Evolutionary conservation across 2,329 filamentous ascomycete species (phyloP).

Genomic region (Fusarium chaquense): DNA sequence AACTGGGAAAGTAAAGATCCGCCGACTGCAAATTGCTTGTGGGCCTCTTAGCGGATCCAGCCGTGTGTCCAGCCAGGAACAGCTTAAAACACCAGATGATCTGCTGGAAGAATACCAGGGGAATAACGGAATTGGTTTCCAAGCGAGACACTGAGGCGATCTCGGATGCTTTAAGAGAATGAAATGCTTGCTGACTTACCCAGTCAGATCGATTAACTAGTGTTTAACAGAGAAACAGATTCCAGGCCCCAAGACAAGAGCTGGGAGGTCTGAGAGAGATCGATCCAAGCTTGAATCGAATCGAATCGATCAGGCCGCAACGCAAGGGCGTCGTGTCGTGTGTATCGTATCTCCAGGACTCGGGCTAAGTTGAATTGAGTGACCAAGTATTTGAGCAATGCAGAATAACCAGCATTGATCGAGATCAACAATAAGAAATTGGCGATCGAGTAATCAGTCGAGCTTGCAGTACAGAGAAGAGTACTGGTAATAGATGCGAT

Average conservation of each 20-base stretch:
- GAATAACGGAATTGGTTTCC: constrained; percentile 10
- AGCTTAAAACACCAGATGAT: constrained; percentile 36
- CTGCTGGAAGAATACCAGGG: constrained; percentile 2
- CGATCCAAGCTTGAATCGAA: constrained; percentile 34
- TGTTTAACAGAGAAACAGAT: constrained; percentile 13
- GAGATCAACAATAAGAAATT: background rate
- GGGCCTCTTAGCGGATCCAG: constrained; percentile 40
- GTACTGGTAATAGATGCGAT: background rate
- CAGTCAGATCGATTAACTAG: constrained; percentile 7
- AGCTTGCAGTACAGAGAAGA: background rate
- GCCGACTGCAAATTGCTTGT: constrained; percentile 47
- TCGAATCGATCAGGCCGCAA: constrained; percentile 39
- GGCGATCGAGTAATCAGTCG: constrained; percentile 7
- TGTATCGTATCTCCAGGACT: constrained; percentile 3
- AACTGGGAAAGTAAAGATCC: constrained; percentile 47
- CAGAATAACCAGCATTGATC: constrained; percentile 4
- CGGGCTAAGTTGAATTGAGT: constrained; percentile 3
- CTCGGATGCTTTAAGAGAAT: background rate
- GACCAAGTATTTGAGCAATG: constrained; percentile 7
- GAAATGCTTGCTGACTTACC: constrained; percentile 26
- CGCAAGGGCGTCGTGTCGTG: constrained; percentile 26
- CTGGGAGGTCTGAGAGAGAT: constrained; percentile 16
- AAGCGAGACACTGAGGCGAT: constrained; percentile 4
- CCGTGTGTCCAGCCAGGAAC: constrained; percentile 23
- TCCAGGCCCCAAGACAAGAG: constrained; percentile 32